Base-by-base conservation (phyloP, 257 asterid genomes). In the Solanum medicagineum region DNA sequence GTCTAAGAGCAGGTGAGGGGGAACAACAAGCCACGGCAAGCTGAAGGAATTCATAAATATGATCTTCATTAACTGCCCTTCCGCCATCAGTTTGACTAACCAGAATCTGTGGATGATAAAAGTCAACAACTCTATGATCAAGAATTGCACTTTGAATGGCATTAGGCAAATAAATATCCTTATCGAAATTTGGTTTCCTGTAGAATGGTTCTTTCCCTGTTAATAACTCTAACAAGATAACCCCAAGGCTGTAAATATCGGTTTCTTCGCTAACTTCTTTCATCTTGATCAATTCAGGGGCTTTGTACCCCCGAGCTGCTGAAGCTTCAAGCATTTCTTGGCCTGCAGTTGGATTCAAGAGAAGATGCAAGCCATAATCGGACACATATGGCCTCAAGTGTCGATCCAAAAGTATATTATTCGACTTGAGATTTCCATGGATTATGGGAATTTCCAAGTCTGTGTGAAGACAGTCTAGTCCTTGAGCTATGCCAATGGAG, bases 21-120 rank as follows among this genome's bases (percentile, higher is more conserved):
- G 98, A 93, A 77, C 99, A 96, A 82, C 98, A 94, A 84, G 96
- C 97, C 97, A 92, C 89, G 0, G 99, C 97, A 10, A 96, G 93
- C 63, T 93, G 95, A 89, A 92, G 94, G 81, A 90, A 85, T 87
- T 88, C 86, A 79, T 92, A 68, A 62, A 94, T 79, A 36, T 88
- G 84, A 83, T 92, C 95, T 87, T 94, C 93, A 0, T 73, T 87
- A 9, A 40, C 86, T 0, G 79, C 88, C 83, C 85, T 86, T 88
- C 88, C 87, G 55, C 88, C 94, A 7, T 86, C 80, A 81, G 86
- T 90, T 40, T 90, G 86, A 47, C 94, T 91, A n/a, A 87, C 86
- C 62, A 93, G 89, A 90, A 94, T 88, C 13, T 87, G 90, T 0
- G 96, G 98, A 81, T 90, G 95, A 87, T 90, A 93, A 88, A 93